These are phyloP conservation scores for Lactarius pseudohatsudake DNA, from an alignment of 768 basidiomycete species.

Conservation along the genomic window DNA sequence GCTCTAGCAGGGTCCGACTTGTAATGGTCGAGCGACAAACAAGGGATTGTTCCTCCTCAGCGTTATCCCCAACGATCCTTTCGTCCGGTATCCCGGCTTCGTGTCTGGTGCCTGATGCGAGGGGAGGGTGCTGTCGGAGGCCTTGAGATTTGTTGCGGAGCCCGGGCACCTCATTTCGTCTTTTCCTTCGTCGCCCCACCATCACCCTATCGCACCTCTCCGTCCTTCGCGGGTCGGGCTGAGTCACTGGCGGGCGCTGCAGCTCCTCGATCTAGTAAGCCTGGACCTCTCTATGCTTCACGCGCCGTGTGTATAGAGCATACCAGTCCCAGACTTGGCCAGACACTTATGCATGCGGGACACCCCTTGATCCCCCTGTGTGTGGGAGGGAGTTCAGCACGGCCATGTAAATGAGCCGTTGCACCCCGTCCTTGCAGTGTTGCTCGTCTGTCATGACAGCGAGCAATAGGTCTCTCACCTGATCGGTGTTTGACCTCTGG, in stretches of 20 bases:
- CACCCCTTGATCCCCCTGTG: neutral
- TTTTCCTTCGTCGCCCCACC: neutral
- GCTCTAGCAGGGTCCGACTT: conserved; percentile 60
- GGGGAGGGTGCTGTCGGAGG: conserved; percentile 24
- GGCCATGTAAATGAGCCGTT: neutral
- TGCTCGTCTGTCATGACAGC: neutral
- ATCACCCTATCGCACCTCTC: conserved; percentile 26
- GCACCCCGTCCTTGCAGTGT: neutral
- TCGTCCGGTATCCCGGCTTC: conserved; percentile 39
- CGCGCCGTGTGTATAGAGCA: neutral
- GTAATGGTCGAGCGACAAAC: conserved; percentile 62
- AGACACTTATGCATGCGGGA: neutral
- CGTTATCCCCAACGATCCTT: conserved; percentile 46
- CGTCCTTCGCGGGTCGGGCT: conserved; percentile 22
- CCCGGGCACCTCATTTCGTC: conserved; percentile 16
- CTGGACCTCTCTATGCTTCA: neutral
- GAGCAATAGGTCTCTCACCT: neutral
- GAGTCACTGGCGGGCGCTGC: conserved; percentile 18
- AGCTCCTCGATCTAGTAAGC: conserved; percentile 2
- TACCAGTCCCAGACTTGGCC: neutral
- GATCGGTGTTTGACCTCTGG: neutral
- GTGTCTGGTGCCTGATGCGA: conserved; percentile 14
- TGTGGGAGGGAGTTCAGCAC: neutral
- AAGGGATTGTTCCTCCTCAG: conserved; percentile 49
- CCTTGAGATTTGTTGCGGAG: conserved; percentile 29